These are phyloP conservation scores for Trichocladium uniseriatum DNA, from an alignment of 495 filamentous ascomycete species.

Conservation along the genomic window DNA sequence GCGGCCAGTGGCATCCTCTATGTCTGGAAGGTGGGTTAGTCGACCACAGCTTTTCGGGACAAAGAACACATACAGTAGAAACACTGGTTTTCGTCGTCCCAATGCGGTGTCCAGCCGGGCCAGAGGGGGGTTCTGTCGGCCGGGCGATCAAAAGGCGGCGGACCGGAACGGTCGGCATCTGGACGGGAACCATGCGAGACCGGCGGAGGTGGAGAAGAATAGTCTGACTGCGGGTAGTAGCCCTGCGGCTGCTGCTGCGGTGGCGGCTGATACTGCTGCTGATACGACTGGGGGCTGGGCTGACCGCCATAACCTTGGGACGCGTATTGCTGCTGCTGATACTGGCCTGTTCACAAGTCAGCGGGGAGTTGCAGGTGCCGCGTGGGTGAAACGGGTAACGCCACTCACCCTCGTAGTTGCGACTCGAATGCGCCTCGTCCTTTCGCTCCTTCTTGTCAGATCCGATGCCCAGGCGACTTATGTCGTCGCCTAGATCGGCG, in stretches of 20 bases:
- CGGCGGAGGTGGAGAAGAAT: conserved; percentile 11
- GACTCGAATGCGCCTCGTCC: neutral
- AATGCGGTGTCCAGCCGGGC: conserved; percentile 50
- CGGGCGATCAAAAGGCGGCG: conserved; percentile 36
- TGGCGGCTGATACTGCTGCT: conserved; percentile 7
- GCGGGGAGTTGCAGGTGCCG: neutral
- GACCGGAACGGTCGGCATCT: conserved; percentile 6
- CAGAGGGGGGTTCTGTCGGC: conserved; percentile 46
- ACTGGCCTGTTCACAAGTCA: conserved; percentile 2
- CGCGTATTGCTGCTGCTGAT: conserved; percentile 16
- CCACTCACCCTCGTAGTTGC: conserved; percentile 1
- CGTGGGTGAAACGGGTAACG: neutral
- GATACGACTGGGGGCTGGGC: conserved; percentile 13
- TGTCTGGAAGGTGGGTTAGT: conserved; percentile 16
- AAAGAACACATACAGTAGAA: conserved; percentile 39
- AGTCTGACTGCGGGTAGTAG: conserved; percentile 4
- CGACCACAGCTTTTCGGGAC: neutral
- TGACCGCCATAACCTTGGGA: conserved; percentile 23
- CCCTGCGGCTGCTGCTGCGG: conserved; percentile 7
- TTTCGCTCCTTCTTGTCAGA: conserved; percentile 15
- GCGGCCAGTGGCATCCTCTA: conserved; percentile 49
- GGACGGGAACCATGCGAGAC: neutral
- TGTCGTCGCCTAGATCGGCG: conserved; percentile 15
- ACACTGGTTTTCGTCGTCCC: conserved; percentile 47
- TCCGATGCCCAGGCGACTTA: conserved; percentile 15